Evolutionary conservation across 2,329 filamentous ascomycete species (phyloP), one percentile per base, ranked within the genome.

Genomic region (Ceratocystis cacaofunesta): DNA sequence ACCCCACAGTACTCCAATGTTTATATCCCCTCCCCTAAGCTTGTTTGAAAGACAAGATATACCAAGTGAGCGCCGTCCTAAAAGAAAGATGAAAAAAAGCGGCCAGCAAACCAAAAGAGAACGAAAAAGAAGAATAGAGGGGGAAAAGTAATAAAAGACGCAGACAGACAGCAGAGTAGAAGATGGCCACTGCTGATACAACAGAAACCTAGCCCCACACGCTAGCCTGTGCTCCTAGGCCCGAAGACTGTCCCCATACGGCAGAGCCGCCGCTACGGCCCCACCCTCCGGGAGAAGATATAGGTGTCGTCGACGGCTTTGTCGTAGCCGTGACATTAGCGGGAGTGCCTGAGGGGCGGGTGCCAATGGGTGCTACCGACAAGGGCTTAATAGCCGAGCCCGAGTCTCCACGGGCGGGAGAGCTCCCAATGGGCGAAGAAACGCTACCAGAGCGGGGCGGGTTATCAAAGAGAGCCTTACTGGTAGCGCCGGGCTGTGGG

Each of bases 311-410:
- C 0, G 92, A 90, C 67, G 90, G 89, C 74, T 94, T 94, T 75
- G 79, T 73, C 28, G 78, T 78, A 68, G 82, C 80, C 50, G 77
- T 74, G 7, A 76, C 75, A 32, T 73, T 74, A 41, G 75, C 76
- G n/a, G 83, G 76, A 43, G 79, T 81, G 48, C 80, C 82, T 19
- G 83, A 81, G 2, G 92, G 92, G 57, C 94, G 87, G 66, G 92
- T 96, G 69, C 94, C 94, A 70, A 97, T 97, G 19, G 94, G 92
- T 25, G 91, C 92, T 64, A 97, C 91, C 3, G 88, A 80, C 61
- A 78, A 78, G 68, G 82, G 74, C 76, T 83, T 84, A 63, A 75
- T 74, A 58, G 76, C 78, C 68, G 75, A 81, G 36, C 79, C 77
- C 46, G 85, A 81, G 63, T 85, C 81, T 68, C 85, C 82, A 55